Base-by-base conservation (phyloP, 1,139 yeast species). In the Debaryomycetaceae sp. region DNA sequence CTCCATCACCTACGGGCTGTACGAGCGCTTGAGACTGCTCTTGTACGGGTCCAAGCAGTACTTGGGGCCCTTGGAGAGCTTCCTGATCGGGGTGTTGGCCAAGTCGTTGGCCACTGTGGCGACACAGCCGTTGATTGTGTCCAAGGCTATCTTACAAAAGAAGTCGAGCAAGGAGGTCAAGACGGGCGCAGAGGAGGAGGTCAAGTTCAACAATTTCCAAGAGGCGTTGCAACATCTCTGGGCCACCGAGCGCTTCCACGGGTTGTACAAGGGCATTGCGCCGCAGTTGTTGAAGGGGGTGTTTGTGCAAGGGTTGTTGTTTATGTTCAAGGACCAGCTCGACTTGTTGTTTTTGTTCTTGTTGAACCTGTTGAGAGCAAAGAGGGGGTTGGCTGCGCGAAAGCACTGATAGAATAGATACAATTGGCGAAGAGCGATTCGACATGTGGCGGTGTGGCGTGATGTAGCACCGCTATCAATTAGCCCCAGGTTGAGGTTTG, bases 231-330 rank as follows among this genome's bases (percentile, higher is more conserved):
- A 55, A 31, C 65, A 66, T 41, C 62, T 66, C 41, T 66, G 70
- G 70, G 47, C 56, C 15, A 63, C 69, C 2, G 71, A 64, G 42
- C 52, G 52, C 36, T 42, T 65, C 41, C 32, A 42, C 12, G 72
- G 82, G 0, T 58, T 82, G 36, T 85, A 86, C 74, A 84, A 81
- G 62, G 95, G 95, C 5, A 52, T 85, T 28, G 75, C 78, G 6
- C 95, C 95, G 5, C 95, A 85, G 54, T 67, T 85, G 42, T 56
- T 80, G 25, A 85, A 85, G 63, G 95, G 94, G 2, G 83, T 85
- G 4, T 57, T 85, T 34, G 95, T 85, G 4, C 95, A 85, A 56
- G 95, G 95, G 0, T 65, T 85, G 40, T 65, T 86, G 46, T 83
- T 86, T 48, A 83, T 83, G 81, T 82, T 81, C 56, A 83, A 80